Evolutionary conservation across 768 basidiomycete genomes (phyloP), one percentile per base, ranked within the genome.

Genomic region (Boletus coccyginus): DNA sequence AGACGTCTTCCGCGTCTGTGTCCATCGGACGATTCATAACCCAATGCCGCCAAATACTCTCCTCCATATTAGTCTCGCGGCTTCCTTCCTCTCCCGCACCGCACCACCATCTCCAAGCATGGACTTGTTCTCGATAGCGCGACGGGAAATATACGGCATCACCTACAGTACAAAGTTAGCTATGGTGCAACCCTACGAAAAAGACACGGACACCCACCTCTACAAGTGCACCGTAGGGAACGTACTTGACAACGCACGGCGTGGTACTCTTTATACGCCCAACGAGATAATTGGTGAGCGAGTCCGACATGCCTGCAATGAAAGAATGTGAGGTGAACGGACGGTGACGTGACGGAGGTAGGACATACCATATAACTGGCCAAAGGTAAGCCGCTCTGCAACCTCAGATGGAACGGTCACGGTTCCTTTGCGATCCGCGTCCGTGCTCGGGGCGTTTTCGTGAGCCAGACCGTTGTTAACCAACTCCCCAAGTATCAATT

Each of bases 41-140:
- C 67, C 67, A 42, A 56, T 16, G 27, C 57, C 56, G 2, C 71
- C 72, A 16, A 78, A 69, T 1, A 76, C 38, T 35, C 71, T 69
- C 43, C 41, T 62, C 71, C 70, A 73, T 38, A 71, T 71, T 5
- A 49, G 46, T 31, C 51, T 56, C 2, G 69, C 70, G 13, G 65
- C 67, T 39, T 60, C 63, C 24, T 69, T 71, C 49, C 71, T 67
- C 60, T 73, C 71, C 38, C 64, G 60, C 17, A 73, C 71, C 0
- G 92, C 92, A 13, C 78, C 84, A 2, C 88, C 89, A 19, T 81
- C 76, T 16, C 87, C 89, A 29, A 98, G 81, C 3, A 97, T 79
- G 0, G 87, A 87, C 72, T 93, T 95, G 76, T 98, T 97, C 83
- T 97, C 94, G 44, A 94, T 86, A 1, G 94, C 94, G 16, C 95